These are phyloP conservation scores for Pleurotus tuoliensis DNA, from an alignment of 768 basidiomycete genomes.

Conservation along the genomic window DNA sequence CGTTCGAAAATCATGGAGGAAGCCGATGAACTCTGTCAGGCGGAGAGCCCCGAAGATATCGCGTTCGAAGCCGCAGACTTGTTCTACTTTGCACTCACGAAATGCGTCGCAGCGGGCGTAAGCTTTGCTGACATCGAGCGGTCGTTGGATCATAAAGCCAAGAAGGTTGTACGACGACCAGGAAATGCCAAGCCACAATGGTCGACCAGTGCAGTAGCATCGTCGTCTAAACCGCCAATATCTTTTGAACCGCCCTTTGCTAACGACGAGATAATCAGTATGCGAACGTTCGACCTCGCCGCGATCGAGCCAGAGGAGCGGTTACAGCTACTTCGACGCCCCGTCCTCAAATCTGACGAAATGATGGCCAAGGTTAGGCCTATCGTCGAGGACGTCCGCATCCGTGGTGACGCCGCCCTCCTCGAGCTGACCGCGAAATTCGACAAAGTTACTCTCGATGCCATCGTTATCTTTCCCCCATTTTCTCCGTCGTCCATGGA, in stretches of 20 bases:
- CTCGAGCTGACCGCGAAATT: slow-evolving; percentile 90
- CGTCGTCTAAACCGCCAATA: slow-evolving; percentile 23
- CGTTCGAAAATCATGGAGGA: slow-evolving; percentile 97
- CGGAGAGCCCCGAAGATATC: slow-evolving; percentile 72
- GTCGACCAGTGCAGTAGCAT: slow-evolving; percentile 28
- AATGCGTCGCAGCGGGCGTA: slow-evolving; percentile 82
- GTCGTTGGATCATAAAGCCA: slow-evolving; percentile 81
- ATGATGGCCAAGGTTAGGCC: slow-evolving; percentile 94
- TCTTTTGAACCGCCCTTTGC: slow-evolving; percentile 16
- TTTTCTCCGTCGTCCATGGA: slow-evolving; percentile 63
- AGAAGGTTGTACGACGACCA: slow-evolving; percentile 78
- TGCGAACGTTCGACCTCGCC: slow-evolving; percentile 70
- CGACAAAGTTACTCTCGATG: slow-evolving; percentile 72
- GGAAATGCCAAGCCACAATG: slow-evolving; percentile 93
- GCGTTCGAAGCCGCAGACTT: slow-evolving; percentile 96
- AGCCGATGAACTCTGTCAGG: slow-evolving; percentile 92
- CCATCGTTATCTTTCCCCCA: slow-evolving; percentile 75
- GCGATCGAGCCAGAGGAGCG: slow-evolving; percentile 47
- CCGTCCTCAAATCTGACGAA: slow-evolving; percentile 81
- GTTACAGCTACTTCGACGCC: slow-evolving; percentile 74
- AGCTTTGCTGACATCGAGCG: slow-evolving; percentile 77
- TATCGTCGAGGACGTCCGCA: slow-evolving; percentile 85
- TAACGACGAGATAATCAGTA: slow-evolving; percentile 54
- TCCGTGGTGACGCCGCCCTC: slow-evolving; percentile 81
- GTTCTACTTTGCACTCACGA: slow-evolving; percentile 85